These are phyloP conservation scores for Nymphaea thermarum DNA, from an alignment of 164 flowering plant genomes.

Conservation along the genomic window DNA sequence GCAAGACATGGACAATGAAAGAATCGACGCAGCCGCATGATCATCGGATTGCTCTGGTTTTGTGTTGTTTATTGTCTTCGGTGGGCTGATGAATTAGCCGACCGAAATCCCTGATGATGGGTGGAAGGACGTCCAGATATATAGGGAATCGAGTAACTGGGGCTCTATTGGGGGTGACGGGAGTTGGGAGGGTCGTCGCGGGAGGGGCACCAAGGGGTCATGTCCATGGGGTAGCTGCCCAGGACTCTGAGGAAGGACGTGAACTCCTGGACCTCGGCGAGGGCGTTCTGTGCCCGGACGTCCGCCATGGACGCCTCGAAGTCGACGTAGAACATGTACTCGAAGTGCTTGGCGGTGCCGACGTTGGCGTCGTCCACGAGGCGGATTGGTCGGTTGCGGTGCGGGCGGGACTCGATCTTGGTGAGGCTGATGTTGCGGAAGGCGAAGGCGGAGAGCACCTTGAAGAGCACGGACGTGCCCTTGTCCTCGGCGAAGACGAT, in stretches of 20 bases:
- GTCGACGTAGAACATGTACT: constrained; percentile 68
- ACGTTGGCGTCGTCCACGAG: constrained; percentile 29
- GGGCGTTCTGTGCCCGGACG: constrained; percentile 56
- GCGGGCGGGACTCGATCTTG: constrained; percentile 51
- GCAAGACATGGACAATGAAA: too few relatives aligned
- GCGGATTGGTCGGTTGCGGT: constrained; percentile 26
- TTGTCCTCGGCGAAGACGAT: constrained; percentile 41
- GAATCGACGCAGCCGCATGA: too few relatives aligned
- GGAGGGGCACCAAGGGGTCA: constrained; percentile 34
- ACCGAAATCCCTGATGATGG: too few relatives aligned
- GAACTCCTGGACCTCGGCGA: constrained; percentile 68
- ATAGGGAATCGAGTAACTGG: too few relatives aligned
- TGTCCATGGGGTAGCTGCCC: constrained; percentile 47
- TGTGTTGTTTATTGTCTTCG: too few relatives aligned
- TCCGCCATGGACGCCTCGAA: constrained; percentile 91
- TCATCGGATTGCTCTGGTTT: too few relatives aligned
- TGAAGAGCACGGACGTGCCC: constrained; percentile 41
- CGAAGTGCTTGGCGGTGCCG: constrained; percentile 53
- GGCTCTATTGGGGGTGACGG: too few relatives aligned
- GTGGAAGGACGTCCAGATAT: too few relatives aligned
- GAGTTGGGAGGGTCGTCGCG: background rate
- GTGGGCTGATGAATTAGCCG: too few relatives aligned
- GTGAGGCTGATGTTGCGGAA: constrained; percentile 35
- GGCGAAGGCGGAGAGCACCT: constrained; percentile 40
- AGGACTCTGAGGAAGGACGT: constrained; percentile 33